Evolutionary conservation across 371 early-diverging fungal species (phyloP), one percentile per base, ranked within the genome.

Genomic region (Mucor saturninus): DNA sequence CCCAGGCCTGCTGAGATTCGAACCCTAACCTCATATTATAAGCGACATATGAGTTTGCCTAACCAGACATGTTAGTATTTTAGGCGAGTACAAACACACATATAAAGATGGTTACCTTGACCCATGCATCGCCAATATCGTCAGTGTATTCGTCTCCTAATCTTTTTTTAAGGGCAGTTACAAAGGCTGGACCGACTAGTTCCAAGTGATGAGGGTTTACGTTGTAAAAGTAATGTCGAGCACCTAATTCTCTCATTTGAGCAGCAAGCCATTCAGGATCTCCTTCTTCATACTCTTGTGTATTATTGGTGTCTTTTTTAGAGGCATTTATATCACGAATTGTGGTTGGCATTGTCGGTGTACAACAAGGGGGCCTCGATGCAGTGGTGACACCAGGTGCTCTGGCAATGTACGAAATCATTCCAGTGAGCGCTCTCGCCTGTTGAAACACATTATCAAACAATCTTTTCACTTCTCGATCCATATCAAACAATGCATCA

Each of bases 361-460:
- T 37, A 32, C 56, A 59, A 29, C 59, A 59, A 15, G 49, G 45
- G 28, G 54, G 61, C 11, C 62, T 61, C 13, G 40, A 26, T 14
- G 43, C 58, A 5, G 49, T 40, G 3, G 69, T 59, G 7, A 69
- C 65, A 40, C 56, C 51, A 0, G 75, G 76, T 15, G 76, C 69
- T 53, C 74, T 56, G 13, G 74, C 69, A 38, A 80, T 73, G 42
- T 72, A 80, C 0, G 73, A 72, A 5, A 80, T 75, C 74, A 80
- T 77, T 2, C 81, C 78, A 3, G 78, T 74, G 13, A 80, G 61
- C 13, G 78, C 81, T 46, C 74, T 64, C 7, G 81, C 77, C 48
- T 80, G 81, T 46, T 77, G 77, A 50, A 77, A 65, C 5, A 74
- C 69, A 51, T 80, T 77, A 15, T 59, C 65, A 54, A 80, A 77